Conservation (phyloP, 139 green algal genomes). For the Chlorella sorokiniana region DNA sequence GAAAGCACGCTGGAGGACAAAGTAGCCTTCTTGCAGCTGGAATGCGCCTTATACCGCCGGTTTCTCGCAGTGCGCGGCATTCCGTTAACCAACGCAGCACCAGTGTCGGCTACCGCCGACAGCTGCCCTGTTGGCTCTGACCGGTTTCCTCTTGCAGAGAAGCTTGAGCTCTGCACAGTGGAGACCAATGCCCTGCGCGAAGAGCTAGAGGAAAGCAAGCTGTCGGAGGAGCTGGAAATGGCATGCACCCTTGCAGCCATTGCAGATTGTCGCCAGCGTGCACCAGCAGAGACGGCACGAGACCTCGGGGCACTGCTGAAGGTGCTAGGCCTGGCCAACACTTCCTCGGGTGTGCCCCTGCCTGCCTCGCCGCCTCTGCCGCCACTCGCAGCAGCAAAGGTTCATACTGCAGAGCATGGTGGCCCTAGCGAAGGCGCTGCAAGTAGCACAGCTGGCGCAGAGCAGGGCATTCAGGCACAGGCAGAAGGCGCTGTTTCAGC, state of each 20-base stretch:
- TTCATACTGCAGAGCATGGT: not conserved
- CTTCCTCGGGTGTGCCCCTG: not conserved
- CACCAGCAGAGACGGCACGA: not conserved
- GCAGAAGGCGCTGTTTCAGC: not conserved
- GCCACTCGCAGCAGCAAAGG: not conserved
- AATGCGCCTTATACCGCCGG: not conserved
- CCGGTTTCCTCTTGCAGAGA: conserved; percentile 9
- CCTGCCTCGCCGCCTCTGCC: not conserved
- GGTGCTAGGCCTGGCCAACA: not conserved
- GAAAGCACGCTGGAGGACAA: not conserved
- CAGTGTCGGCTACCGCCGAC: not conserved
- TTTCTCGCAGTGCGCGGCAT: not conserved
- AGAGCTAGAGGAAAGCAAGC: not conserved
- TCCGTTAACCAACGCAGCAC: not conserved
- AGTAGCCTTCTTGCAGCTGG: not conserved
- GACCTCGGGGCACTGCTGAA: not conserved
- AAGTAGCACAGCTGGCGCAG: not conserved
- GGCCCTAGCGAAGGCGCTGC: not conserved
- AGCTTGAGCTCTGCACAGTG: conserved; percentile 10
- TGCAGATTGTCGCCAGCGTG: not conserved
- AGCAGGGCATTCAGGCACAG: no score
- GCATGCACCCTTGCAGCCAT: not conserved
- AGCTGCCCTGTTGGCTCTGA: not conserved
- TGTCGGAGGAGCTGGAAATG: conserved; percentile 5
- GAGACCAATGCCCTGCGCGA: not conserved